Conservation (phyloP, 1,284 basidiomycete species). For the Schizopora paradoxa region DNA sequence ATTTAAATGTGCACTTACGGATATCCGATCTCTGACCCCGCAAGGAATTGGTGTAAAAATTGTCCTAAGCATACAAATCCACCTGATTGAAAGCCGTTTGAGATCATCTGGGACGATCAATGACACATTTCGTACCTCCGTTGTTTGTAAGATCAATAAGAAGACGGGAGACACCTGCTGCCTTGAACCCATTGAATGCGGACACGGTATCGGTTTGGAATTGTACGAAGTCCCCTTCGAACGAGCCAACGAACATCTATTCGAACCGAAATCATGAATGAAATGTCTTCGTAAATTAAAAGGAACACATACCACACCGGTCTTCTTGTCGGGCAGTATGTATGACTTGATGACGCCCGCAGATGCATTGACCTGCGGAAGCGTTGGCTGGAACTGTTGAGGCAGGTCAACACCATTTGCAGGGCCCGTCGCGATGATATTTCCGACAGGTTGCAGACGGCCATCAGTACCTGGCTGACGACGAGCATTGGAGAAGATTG, state of each 20-base stretch:
- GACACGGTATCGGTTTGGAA: constrained; percentile 51
- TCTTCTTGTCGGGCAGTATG: constrained; percentile 51
- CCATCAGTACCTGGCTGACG: constrained; percentile 14
- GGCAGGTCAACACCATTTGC: constrained; percentile 44
- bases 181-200: constrained; percentile 42
- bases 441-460: constrained; percentile 31
- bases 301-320: constrained; percentile 46
- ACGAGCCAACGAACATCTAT: constrained; percentile 60
- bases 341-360: constrained; percentile 54
- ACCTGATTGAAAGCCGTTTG: constrained; percentile 29
- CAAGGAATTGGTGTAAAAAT: constrained; percentile 54
- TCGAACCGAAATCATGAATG: background rate
- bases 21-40: constrained; percentile 45
- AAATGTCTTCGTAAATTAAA: background rate
- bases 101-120: constrained; percentile 4
- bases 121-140: constrained; percentile 36
- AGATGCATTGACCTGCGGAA: constrained; percentile 42
- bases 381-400: constrained; percentile 41
- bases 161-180: constrained; percentile 43
- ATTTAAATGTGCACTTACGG: constrained; percentile 33
- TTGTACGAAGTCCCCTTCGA: constrained; percentile 42
- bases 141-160: constrained; percentile 60
- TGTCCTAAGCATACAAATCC: constrained; percentile 57
- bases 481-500: constrained; percentile 17
- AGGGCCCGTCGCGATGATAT: constrained; percentile 40